Base-by-base conservation (phyloP, 139 green algal species). In the Picochlorum sp. region DNA sequence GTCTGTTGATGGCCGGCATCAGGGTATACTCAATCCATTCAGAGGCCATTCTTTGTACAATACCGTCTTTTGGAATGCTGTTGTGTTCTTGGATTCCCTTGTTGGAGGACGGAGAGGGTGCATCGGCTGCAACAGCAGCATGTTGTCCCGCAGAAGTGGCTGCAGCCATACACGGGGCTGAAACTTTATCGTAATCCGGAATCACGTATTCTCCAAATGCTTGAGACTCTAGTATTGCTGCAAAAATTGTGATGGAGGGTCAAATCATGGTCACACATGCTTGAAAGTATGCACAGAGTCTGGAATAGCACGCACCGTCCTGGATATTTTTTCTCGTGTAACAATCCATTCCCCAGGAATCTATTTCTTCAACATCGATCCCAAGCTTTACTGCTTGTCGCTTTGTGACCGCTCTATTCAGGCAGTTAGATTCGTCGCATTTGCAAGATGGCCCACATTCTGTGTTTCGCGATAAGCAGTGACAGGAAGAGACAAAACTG, bases 301-400 rank as follows among this genome's bases (percentile, higher is more conserved):
- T 86, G 73, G 34, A 41, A 41, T 11, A 21, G 15, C 47, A 54
- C 47, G 15, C 15, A 54, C 47, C 86, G 28, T 92, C 83, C 21
- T 78, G 74, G 13, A 93, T 82, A 79, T 92, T 92, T 24, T 71
- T 57, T 11, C 86, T 75, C 2, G 82, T 90, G 67, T 94, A 95
- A 66, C 82, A 89, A 79, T 95, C 87, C 60, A 95, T 83, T 56
- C 87, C 87, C 87, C 87, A 95, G 41, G 71, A 69, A 72, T 95
- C 72, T 30, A 87, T 68, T 73, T 95, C 85, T 13, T 66, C 16
- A 26, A 91, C 76, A 37, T 95, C 84, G 18, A 18, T 3, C 0
- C 73, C 81, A 49, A 89, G 52, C 50, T 45, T 23, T 31, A 91
- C 65, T 3, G 62, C 61, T 2, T 60, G n/a, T 1, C 83, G 69